These are phyloP conservation scores for Crithidia mellificae DNA, from an alignment of 208 protist genomes.

Conservation along the genomic window DNA sequence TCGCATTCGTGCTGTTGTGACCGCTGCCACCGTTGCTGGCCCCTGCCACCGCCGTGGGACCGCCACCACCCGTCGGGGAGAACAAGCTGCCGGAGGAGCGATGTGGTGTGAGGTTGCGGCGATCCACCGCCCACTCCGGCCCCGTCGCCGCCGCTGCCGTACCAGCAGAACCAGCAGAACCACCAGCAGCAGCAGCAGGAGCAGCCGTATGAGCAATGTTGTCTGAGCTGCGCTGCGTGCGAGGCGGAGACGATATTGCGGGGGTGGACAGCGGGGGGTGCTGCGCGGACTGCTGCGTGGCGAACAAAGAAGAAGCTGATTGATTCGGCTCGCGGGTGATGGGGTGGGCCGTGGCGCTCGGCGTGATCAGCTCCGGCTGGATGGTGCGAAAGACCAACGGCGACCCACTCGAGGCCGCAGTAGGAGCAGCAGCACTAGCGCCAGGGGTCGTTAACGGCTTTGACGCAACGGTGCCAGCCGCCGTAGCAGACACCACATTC, in stretches of 20 bases:
- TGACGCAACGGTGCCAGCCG: too few relatives aligned
- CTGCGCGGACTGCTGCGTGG: too few relatives aligned
- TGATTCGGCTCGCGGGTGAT: not conserved
- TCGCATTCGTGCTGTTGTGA: not conserved
- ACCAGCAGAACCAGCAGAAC: too few relatives aligned
- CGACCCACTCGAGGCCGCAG: not conserved
- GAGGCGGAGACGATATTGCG: not conserved
- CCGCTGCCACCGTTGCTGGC: not conserved
- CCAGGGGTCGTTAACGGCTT: too few relatives aligned
- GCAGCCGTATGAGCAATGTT: too few relatives aligned
- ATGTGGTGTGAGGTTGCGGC: not conserved
- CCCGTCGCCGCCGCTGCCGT: too few relatives aligned
- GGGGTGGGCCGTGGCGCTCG: not conserved
- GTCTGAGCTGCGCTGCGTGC: not conserved
- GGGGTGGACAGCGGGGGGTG: too few relatives aligned
- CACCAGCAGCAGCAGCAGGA: too few relatives aligned
- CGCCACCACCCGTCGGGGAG: not conserved
- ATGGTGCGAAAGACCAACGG: slow-evolving; percentile 17
- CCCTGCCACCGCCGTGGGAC: not conserved
- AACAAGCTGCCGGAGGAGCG: not conserved
- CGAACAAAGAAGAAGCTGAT: too few relatives aligned
- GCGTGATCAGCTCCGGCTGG: not conserved
- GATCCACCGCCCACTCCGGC: slow-evolving; percentile 9
- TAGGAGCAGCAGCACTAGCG: not conserved
- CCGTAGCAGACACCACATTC: not conserved